Evolutionary conservation across 2,329 filamentous ascomycete genomes (phyloP), one percentile per base, ranked within the genome.

Genomic region (Sporothrix brasiliensis): DNA sequence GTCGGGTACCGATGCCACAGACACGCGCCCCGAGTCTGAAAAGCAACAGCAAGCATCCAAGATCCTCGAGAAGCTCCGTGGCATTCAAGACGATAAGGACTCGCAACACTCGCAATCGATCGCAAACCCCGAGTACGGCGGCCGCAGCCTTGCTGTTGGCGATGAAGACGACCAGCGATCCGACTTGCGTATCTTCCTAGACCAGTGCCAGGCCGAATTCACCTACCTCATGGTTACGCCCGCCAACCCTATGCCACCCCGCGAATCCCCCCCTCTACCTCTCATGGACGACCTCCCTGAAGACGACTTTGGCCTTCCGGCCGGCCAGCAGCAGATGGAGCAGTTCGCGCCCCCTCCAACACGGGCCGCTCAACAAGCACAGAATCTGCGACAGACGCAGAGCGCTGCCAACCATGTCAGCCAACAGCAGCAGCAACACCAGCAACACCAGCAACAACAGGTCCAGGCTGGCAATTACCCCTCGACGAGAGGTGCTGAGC

Each of bases 151-250:
- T 54, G 81, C 76, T n/a, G 74, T 78, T 72, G 77, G 80, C 69
- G 84, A 86, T 72, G 87, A 84, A 75, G 86, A 85, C 72, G 77
- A 79, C 21, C 81, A 85, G 67, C 82, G 85, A 65, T 81, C 82
- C 69, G 85, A 87, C 70, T 81, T 90, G 65, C 88, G 87, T 78
- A 80, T 80, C 13, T 90, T 89, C 76, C 82, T 90, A 73, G 88
- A 90, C 73, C 87, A 88, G 76, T 88, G 88, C 78, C 84, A 89
- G 77, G 84, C 85, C 74, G 88, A 90, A 76, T 89, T 90, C 72
- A 88, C 88, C 73, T 90, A 90, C 75, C 82, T 90, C 16, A 89
- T 90, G 88, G 84, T 89, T 67, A 87, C 88, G 0, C 88, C 88
- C 1, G 88, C 88, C 53, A 90, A 90, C 77, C 88, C 88, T 3